Base-by-base conservation (phyloP, 352 stramenopile species). In the Pythium dissimile region DNA sequence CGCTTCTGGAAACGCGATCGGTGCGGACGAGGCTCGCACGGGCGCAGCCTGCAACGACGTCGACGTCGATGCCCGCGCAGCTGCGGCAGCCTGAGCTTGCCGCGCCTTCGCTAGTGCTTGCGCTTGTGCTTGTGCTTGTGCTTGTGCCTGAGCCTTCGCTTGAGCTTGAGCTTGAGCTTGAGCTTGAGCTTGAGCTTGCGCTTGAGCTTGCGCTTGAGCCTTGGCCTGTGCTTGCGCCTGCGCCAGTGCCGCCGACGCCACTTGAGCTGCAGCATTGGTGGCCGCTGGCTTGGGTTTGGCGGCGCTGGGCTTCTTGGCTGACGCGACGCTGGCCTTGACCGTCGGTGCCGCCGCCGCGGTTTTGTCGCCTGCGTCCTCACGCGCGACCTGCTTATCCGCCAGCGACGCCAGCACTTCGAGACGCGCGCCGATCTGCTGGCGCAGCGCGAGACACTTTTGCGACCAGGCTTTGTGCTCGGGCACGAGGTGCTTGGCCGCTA, bases 401-500 rank as follows among this genome's bases (percentile, higher is more conserved):
- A 94, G 60, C 23, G 84, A 92, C 6, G 84, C 84, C 39, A 94
- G 32, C 30, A 92, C 62, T 50, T 92, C 84, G 7, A 94, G 67
- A 1, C 82, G 74, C 6, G 77, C 67, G 37, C 79, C 82, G 54
- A 94, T 78, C 54, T 94, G 82, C 59, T 94, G 75, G 3, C 83
- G 75, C 39, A 77, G 76, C 15, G 57, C 61, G 3, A 83, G 44
- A 62, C 84, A 94, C 38, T 82, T 84, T 42, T 73, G 62, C 2
- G 84, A 50, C 84, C 84, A 94, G 42, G 88, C 75, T 43, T 88
- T 91, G 66, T 91, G 77, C 50, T 94, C 80, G 12, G 62, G 55
- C 26, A 64, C 47, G 15, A 64, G 60, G 16, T 77, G 69, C 51
- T 85, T 80, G n/a, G 76, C 55, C 9, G 82, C 81, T 87, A 35